These are phyloP conservation scores for Dendrostoma leiphaemia DNA, from an alignment of 2,329 filamentous ascomycete species.

Conservation along the genomic window DNA sequence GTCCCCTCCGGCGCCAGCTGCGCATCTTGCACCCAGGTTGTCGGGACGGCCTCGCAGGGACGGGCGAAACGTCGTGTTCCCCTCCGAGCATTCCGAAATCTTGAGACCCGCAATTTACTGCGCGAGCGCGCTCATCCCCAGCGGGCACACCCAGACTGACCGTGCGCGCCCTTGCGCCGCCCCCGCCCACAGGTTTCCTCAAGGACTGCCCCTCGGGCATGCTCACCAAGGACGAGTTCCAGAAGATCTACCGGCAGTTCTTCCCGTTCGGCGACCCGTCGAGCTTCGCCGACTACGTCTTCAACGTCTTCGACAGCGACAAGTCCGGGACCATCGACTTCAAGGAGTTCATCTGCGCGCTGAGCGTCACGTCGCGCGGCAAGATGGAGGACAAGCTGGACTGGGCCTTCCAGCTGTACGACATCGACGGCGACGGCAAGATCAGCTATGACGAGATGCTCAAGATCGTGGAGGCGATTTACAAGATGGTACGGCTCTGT, in stretches of 20 bases:
- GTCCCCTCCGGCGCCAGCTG: too few relatives aligned
- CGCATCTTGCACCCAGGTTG: too few relatives aligned
- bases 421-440: constrained; percentile 98
- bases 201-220: constrained; percentile 98
- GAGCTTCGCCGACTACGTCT: constrained; percentile 97
- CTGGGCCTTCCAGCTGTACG: constrained; percentile 99
- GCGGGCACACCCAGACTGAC: too few relatives aligned
- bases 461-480: constrained; percentile 97
- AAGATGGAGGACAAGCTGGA: constrained; percentile 99
- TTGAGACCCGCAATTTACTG: too few relatives aligned
- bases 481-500: constrained; percentile 82
- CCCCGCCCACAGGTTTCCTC: constrained; percentile 76
- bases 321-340: constrained; percentile 98
- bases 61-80: too few relatives aligned
- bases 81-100: too few relatives aligned
- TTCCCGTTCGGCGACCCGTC: constrained; percentile 98
- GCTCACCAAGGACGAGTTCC: constrained; percentile 97
- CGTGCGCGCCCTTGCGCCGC: constrained; percentile 3
- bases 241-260: constrained; percentile 99
- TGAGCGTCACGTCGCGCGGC: constrained; percentile 93
- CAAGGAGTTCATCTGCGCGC: constrained; percentile 98
- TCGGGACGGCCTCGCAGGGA: too few relatives aligned
- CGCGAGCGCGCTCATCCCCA: too few relatives aligned
- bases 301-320: constrained; percentile 98
- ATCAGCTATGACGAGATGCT: constrained; percentile 99